phyloP scores from a whole-genome alignment of 2,329 filamentous ascomycete species.

The Apiospora malaysiana region DNA sequence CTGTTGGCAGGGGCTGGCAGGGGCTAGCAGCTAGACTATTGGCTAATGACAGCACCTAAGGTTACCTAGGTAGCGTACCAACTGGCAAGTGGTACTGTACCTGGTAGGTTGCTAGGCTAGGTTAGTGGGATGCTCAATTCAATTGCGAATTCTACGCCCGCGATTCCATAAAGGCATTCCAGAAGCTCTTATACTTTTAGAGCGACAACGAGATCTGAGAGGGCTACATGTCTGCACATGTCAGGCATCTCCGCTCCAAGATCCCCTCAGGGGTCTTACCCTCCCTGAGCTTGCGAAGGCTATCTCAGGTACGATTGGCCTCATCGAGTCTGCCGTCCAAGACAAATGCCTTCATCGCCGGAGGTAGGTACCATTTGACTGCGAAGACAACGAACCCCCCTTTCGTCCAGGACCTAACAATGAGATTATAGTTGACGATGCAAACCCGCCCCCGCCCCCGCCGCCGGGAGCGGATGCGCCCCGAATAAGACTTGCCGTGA shows the following conservation, averaged over 20 bases:
- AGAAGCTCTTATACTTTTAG: background rate
- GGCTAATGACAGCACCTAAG: background rate
- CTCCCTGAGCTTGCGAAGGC: constrained; percentile 20
- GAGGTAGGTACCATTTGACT: background rate
- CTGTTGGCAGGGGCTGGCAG: background rate
- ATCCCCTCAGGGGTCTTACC: constrained; percentile 36
- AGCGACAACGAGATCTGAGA: constrained; percentile 15
- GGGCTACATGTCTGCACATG: constrained; percentile 43
- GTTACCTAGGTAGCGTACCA: no score
- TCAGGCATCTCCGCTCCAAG: constrained; percentile 37
- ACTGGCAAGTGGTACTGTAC: background rate
- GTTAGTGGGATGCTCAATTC: background rate
- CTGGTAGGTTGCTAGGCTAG: no score
- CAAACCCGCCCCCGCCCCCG: background rate
- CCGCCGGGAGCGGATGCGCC: background rate
- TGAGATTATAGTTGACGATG: background rate
- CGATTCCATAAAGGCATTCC: background rate
- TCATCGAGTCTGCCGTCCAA: background rate
- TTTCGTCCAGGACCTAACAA: background rate
- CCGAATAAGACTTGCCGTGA: constrained; percentile 63
- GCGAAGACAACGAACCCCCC: background rate
- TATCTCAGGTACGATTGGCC: background rate
- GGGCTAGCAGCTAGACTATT: background rate
- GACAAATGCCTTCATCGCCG: constrained; percentile 12
- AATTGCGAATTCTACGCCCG: background rate